Base-by-base conservation (phyloP, 495 filamentous ascomycete genomes). In the Neurospora intermedia region DNA sequence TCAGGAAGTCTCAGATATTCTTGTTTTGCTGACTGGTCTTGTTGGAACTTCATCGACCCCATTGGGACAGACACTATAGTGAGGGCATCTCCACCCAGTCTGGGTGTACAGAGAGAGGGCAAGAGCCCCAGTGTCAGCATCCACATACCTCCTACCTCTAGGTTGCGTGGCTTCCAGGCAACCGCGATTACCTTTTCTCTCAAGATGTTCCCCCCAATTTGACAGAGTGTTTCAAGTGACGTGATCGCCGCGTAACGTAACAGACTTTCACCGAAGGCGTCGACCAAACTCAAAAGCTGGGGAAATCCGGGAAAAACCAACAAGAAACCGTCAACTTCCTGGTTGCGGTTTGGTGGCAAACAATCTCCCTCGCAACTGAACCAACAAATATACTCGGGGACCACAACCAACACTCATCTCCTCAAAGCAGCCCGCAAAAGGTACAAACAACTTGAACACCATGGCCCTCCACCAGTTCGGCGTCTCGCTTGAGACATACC, bases 401-500 rank as follows among this genome's bases (percentile, higher is more conserved):
- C 20, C 0, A 13, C 10, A 27, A 54, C 13, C 46, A 54, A 27
- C 20, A 7, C 5, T 18, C 54, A 35, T 2, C 4, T 59, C 9
- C 1, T 16, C 48, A 1, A 5, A 48, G 23, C 13, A 23, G 54
- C 11, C 13, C 13, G 2, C 54, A 2, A 23, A 11, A 16, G 6
- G 6, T 2, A 31, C 54, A 18, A 6, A 35, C 54, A 7, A 4
- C n/a, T n/a, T n/a, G n/a, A n/a, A n/a, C 54, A 0, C 54, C 1
- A 66, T 38, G 23, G 3, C 27, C 35, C 27, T 66, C 6, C 27
- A 18, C 23, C 54, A 66, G 15, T 42, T 81, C 74, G 74, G 77
- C 4, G 38, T 78, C 43, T 43, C 80, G 0, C 54, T 77, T 27
- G n/a, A 27, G 15, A 69, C 71, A 41, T 80, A 80, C 72, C 69